These are phyloP conservation scores for Candida pseudofarinosa DNA, from an alignment of 805 yeast genomes.

Conservation along the genomic window DNA sequence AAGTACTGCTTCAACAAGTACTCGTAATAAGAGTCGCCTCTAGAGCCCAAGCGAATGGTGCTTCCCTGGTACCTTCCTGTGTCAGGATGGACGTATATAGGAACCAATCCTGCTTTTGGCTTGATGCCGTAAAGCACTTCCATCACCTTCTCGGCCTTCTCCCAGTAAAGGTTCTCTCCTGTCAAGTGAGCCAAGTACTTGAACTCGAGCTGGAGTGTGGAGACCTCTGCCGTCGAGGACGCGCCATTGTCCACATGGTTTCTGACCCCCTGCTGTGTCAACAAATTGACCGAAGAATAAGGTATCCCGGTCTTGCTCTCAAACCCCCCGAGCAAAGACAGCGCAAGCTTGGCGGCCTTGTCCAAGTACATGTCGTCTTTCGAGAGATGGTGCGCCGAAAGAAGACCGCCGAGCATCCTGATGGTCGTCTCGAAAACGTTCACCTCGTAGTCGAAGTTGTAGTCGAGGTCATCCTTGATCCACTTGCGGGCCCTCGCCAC, in stretches of 20 bases:
- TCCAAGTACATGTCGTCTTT: constrained; percentile 68
- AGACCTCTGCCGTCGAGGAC: constrained; percentile 83
- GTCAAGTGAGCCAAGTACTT: constrained; percentile 77
- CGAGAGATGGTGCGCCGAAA: constrained; percentile 74
- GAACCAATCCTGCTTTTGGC: constrained; percentile 73
- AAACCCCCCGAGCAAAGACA: constrained; percentile 66
- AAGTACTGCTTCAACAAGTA: constrained; percentile 81
- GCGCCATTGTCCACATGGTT: constrained; percentile 72
- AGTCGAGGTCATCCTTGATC: constrained; percentile 67
- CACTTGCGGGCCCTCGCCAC: constrained; percentile 62
- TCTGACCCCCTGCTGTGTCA: constrained; percentile 54
- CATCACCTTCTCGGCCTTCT: constrained; percentile 70
- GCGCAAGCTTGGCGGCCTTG: constrained; percentile 77
- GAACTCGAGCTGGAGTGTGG: constrained; percentile 83
- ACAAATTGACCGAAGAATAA: constrained; percentile 70
- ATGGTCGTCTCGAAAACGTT: constrained; percentile 93
- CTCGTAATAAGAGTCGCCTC: constrained; percentile 94
- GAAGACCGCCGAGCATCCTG: constrained; percentile 89
- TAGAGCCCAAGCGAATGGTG: constrained; percentile 75
- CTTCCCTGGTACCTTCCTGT: constrained; percentile 64
- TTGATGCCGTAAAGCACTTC: constrained; percentile 59
- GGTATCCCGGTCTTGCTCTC: constrained; percentile 68
- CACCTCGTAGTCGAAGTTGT: constrained; percentile 69
- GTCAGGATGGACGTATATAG: constrained; percentile 73
- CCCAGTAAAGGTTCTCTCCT: constrained; percentile 78